These are phyloP conservation scores for Aspergillus floridensis DNA, from an alignment of 2,329 filamentous ascomycete species.

Conservation along the genomic window DNA sequence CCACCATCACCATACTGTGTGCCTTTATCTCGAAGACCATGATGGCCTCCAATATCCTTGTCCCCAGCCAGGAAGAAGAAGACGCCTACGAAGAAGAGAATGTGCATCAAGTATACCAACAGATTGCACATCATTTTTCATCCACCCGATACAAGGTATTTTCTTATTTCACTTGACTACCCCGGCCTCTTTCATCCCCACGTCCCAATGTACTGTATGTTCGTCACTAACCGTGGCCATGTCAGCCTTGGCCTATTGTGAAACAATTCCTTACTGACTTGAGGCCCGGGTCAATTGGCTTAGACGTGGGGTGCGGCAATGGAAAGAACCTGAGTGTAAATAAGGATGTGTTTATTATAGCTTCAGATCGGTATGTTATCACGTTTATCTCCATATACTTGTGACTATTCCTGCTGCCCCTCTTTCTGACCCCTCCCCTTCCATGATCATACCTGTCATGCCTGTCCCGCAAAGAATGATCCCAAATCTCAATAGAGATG, in stretches of 20 bases:
- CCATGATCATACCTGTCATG: neutral
- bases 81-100: conserved; percentile 73
- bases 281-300: conserved; percentile 69
- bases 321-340: conserved; percentile 91
- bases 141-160: conserved; percentile 60
- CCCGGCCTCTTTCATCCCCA: neutral
- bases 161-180: conserved; percentile 29
- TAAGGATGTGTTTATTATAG: conserved; percentile 72
- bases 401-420: neutral
- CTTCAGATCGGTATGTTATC: conserved; percentile 71
- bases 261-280: conserved; percentile 69
- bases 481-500: neutral
- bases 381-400: conserved; percentile 30
- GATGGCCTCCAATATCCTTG: neutral
- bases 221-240: neutral
- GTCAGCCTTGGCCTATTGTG: conserved; percentile 85
- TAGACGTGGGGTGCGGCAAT: conserved; percentile 95
- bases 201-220: neutral
- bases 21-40: neutral
- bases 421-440: neutral
- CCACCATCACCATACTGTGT: neutral
- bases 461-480: neutral
- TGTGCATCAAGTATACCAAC: conserved; percentile 84
- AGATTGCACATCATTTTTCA: conserved; percentile 51
- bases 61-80: neutral